Base-by-base conservation (phyloP, 768 basidiomycete species). In the Exsudoporus frostii region DNA sequence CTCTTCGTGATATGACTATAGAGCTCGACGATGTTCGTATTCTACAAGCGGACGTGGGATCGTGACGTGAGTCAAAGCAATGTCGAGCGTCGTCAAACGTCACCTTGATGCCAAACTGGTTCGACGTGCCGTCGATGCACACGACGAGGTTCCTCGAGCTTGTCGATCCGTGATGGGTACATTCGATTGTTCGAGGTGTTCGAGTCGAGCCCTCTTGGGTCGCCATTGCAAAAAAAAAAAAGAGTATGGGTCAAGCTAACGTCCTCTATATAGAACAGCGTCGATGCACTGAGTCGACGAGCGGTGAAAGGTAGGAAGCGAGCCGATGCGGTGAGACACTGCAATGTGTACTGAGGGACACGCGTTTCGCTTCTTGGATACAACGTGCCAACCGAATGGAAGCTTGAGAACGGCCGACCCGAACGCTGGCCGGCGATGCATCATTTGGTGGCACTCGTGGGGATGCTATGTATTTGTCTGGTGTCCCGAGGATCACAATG, bases 21-120 rank as follows among this genome's bases (percentile, higher is more conserved):
- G 11, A 76, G 60, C 42, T 76, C 74, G 48, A 76, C 54, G 34
- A 76, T 71, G 51, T 76, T 74, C 4, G 76, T 74, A 46, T 76
- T 75, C 76, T 77, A 34, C 8, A 1, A 32, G 24, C 8, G 22
- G 4, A 33, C 8, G 17, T 1, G 22, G 3, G 19, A 19, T 45
- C n/a, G 20, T 29, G 13, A 55, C 14, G 30, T 22, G 45, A 60
- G 11, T 20, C 20, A 41, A 6, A 8, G 36, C 32, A 24, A 27
- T 13, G 3, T 41, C 29, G 30, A 48, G 14, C 9, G 7, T 25
- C 15, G n/a, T 25, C 45, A 33, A 24, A 5, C 7, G 24, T 54
- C 43, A 74, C 72, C 65, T 60, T 64, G 20, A 44, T 52, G 3
- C 75, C 67, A 52, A 73, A 74, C 36, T 70, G 69, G 45, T 76